Evolutionary conservation across 768 basidiomycete species (phyloP), one percentile per base, ranked within the genome.

Genomic region (Leccinum variicolor): DNA sequence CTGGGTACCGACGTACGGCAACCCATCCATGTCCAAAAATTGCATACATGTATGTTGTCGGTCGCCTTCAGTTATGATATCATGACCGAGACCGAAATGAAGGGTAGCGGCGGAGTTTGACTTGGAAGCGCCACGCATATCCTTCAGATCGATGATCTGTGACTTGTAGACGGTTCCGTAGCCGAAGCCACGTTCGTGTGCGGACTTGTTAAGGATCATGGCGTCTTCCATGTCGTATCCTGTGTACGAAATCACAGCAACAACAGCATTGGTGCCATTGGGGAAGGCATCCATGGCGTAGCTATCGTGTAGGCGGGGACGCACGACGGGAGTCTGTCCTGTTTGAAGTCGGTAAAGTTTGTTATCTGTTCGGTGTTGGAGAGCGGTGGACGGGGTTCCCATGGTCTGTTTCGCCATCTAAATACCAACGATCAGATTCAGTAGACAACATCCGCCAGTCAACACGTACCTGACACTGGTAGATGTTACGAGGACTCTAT

Each of bases 151-250:
- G 56, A 98, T 79, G 41, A 90, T 89, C 68, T 94, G 86, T 4
- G 92, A 87, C 73, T 98, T 98, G 80, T 98, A 98, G 31, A 99
- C 85, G 1, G 94, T 92, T 26, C 97, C 97, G 69, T 98, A 96
- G 1, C 82, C 94, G 70, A 99, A 99, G 0, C 97, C 97, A 31
- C 97, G 89, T 75, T 99, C 97, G 69, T 99, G 94, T 3, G 94
- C 89, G 1, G 95, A 98, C 75, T 99, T 99, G 74, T 99, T 99
- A 52, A 99, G 77, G 64, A 99, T 99, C 97, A 99, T 99, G 63
- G 97, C 97, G 66, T 99, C 97, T 76, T 99, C 97, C 97, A 99
- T 99, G 73, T 99, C 97, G 74, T 99, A 99, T 4, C 97, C 97
- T 4, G 97, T 99, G 70, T 99, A 99, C 1, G 97, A 99, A 66